Evolutionary conservation across 352 stramenopile genomes (phyloP).

Genomic region (Pythium grandisporangium): DNA sequence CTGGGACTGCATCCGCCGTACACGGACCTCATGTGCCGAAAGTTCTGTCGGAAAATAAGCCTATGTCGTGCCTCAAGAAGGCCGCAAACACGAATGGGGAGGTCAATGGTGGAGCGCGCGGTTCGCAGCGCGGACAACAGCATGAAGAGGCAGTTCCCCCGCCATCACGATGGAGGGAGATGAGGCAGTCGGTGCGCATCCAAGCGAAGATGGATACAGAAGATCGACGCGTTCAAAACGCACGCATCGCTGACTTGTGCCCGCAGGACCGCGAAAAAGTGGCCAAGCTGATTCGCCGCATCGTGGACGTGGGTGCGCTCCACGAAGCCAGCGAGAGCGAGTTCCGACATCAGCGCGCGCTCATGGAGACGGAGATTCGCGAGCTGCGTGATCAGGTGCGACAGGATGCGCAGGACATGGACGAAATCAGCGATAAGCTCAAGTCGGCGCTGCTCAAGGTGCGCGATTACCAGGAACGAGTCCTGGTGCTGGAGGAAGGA

Average conservation of each 20-base stretch:
- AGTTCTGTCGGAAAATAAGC: too few species aligned
- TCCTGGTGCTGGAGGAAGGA: constrained; percentile 50
- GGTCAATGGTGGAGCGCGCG: too few species aligned
- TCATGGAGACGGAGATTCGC: constrained; percentile 37
- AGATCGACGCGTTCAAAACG: constrained; percentile 7
- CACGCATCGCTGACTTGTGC: constrained; percentile 61
- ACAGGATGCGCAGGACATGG: constrained; percentile 32
- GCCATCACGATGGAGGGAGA: constrained; percentile 54
- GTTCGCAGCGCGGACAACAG: not conserved
- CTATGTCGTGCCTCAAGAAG: too few species aligned
- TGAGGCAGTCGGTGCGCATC: constrained; percentile 52
- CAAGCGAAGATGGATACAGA: constrained; percentile 36
- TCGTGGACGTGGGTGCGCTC: constrained; percentile 57
- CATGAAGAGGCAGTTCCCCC: not conserved
- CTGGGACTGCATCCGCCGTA: too few species aligned
- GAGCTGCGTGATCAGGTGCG: constrained; percentile 35
- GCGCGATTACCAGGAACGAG: constrained; percentile 42
- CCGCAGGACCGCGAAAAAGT: constrained; percentile 75
- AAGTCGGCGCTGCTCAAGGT: constrained; percentile 25
- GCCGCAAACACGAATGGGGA: too few species aligned
- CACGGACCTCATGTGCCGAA: too few species aligned
- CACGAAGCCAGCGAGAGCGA: constrained; percentile 50
- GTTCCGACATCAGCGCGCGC: constrained; percentile 23
- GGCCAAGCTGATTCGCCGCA: constrained; percentile 57
- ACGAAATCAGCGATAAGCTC: constrained; percentile 41